These are phyloP conservation scores for Acanthamoeba divionensis DNA, from an alignment of 208 protist species.

Conservation along the genomic window DNA sequence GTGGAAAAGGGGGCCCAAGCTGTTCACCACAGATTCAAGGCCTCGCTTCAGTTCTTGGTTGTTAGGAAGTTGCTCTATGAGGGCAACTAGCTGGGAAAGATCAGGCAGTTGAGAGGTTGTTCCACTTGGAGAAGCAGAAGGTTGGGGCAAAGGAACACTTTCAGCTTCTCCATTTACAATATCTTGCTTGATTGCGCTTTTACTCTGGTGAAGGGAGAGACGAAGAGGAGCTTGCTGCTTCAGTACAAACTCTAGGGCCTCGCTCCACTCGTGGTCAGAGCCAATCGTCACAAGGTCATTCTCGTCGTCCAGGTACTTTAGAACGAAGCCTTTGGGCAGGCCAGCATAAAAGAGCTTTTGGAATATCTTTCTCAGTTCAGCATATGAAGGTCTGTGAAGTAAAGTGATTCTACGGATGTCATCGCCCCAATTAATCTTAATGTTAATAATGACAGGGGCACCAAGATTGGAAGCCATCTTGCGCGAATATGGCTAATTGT, in stretches of 20 bases:
- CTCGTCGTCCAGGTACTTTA: constrained; percentile 53
- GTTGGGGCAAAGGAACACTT: too few species aligned
- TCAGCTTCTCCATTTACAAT: too few species aligned
- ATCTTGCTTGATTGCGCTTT: too few species aligned
- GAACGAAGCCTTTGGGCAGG: not conserved
- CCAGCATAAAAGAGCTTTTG: not conserved
- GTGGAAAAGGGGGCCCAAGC: too few species aligned
- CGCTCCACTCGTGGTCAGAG: constrained; percentile 17
- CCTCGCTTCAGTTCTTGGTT: too few species aligned
- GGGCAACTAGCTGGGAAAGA: too few species aligned
- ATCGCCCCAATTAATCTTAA: not conserved
- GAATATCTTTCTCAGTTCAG: not conserved
- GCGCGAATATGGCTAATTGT: too few species aligned
- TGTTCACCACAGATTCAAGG: too few species aligned
- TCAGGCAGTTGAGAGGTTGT: too few species aligned
- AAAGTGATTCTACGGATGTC: constrained; percentile 25
- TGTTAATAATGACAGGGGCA: not conserved
- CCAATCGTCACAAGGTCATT: constrained; percentile 33
- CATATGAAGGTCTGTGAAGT: not conserved
- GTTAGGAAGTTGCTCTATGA: too few species aligned
- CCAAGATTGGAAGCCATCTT: too few species aligned
- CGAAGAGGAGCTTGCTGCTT: not conserved
- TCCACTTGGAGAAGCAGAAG: too few species aligned
- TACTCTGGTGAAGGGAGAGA: not conserved
- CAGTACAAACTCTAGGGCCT: constrained; percentile 12